Evolutionary conservation across 768 basidiomycete genomes (phyloP), one percentile per base, ranked within the genome.

Genomic region (Podaxis sp.): DNA sequence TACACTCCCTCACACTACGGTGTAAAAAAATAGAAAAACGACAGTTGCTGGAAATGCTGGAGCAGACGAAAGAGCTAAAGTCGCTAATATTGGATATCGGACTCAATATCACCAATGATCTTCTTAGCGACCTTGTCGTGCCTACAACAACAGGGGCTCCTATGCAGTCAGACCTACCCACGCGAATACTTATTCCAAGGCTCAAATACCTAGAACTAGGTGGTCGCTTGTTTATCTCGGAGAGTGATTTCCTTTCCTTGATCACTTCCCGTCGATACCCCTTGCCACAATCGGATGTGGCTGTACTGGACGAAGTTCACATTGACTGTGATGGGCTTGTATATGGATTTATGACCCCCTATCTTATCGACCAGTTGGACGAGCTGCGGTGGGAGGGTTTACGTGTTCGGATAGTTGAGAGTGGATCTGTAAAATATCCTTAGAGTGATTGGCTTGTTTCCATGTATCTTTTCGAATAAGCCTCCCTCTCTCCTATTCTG

Each of bases 261-360:
- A 16, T 61, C n/a, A 61, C 42, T 5, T 61, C 59, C 5, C 52
- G 59, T 9, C 51, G 52, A 46, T 55, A 61, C 32, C 52, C 52
- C 6, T 9, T 18, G 13, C 32, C 59, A 4, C 9, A 46, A 32
- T 37, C 5, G 11, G 52, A 55, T n/a, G 52, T 48, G 10, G 14
- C 52, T 3, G 14, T 37, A 23, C 46, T 61, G 16, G 44, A 61
- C 27, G 53, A 55, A 38, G 25, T 54, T 14, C 21, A 28, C 6
- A 50, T 61, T 21, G 59, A 54, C 10, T 61, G 59, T 36, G 59
- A 61, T 37, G 59, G 52, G 42, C 52, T 61, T 4, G 59, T 61
- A 4, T 61, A 61, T 25, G 52, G 59, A 11, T 61, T 61, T 54
- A 36, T 61, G 59, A 61, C 52, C 40, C 51, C 52, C 35, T 61